Evolutionary conservation across 768 basidiomycete species (phyloP), one percentile per base, ranked within the genome.

Genomic region (Mycena metata): DNA sequence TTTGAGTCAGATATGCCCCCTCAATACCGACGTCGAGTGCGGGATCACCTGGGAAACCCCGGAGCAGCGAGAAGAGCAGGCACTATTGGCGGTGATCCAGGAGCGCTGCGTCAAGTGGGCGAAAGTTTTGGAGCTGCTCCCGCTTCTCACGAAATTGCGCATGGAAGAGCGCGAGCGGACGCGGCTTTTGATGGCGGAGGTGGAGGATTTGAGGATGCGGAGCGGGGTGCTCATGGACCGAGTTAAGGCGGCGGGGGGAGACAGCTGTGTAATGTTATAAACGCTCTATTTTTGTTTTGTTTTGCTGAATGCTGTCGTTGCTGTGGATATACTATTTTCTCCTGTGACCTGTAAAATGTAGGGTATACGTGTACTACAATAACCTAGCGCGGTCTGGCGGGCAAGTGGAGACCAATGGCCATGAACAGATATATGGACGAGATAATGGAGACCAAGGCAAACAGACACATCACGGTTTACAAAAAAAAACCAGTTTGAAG

Each of bases 1-100:
- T 70, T 79, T 91, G 61, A 86, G 85, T 70, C 83, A 82, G 21
- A 71, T 91, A 5, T 83, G 84, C 42, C 86, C 88, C 0, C 70
- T 81, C 2, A 73, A 74, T 3, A 88, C 84, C 72, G 55, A 41
- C 10, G 56, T 90, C 11, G 81, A 83, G 42, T 78, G 76, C 33
- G 89, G 88, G 0, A 78, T 88, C 51, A 87, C 84, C 12, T 89
- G 88, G 89, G 79, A 81, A 1, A 73, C 77, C 2, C 10, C 60
- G 8, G 35, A 16, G 36, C 71, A 43, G 50, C 55, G 7, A 12
- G 58, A 64, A 21, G 13, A 36, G 26, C 13, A 9, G 4, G 56
- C 42, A 9, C 13, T 65, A 72, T n/a, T 64, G 71, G 33, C 16
- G 5, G 51, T 63, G 3, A 72, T 76, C 35, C 26, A 35, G 11